A percentile compares a stretch with the other conserved stretches of the same genome.
Conservation (phyloP, 306 rosid species). For the Ceratonia siliqua region DNA sequence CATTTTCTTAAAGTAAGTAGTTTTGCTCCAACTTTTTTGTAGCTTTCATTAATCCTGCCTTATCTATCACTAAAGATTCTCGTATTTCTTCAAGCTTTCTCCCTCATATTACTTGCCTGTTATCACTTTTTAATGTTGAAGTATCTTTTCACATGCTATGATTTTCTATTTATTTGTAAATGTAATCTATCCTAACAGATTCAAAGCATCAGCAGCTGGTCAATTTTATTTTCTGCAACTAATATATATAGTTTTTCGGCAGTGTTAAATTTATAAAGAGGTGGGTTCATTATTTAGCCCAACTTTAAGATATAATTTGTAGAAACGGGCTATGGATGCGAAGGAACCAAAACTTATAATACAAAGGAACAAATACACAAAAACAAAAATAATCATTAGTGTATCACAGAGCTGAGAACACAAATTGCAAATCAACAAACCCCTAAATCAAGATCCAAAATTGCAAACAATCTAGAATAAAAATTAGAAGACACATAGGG, state of each 20-base stretch:
- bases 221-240: constrained; percentile 11
- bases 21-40: neutral
- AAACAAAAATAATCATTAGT: too few relatives aligned
- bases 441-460: too few relatives aligned
- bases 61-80: too few relatives aligned
- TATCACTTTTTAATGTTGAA: neutral
- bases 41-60: too few relatives aligned
- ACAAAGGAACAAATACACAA: too few relatives aligned
- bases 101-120: neutral
- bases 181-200: neutral
- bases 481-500: too few relatives aligned
- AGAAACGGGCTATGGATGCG: constrained; percentile 88
- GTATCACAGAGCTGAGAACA: too few relatives aligned
- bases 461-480: too few relatives aligned
- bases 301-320: constrained; percentile 40
- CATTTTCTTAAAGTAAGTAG: too few relatives aligned
- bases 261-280: neutral
- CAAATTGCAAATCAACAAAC: too few relatives aligned
- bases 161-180: neutral
- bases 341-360: too few relatives aligned
- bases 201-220: neutral
- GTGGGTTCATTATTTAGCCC: constrained; percentile 18
- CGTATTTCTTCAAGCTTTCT: too few relatives aligned
- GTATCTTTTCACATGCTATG: neutral
- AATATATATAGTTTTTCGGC: neutral